Evolutionary conservation across 176 grass and related monocot genomes (phyloP), one percentile per base, ranked within the genome.

Genomic region (Triticum monococcum): DNA sequence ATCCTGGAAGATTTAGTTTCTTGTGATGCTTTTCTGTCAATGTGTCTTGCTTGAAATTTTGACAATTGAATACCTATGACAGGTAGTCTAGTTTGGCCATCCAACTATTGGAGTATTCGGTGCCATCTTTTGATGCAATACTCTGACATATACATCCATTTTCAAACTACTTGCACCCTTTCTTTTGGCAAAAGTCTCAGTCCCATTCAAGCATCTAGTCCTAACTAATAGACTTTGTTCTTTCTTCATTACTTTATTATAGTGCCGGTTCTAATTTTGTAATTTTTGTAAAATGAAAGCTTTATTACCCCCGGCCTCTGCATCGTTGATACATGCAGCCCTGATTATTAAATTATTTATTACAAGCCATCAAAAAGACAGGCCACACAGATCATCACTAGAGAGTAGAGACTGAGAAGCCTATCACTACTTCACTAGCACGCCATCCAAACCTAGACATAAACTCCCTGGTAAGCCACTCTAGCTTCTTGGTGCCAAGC

Each of bases 221-320:
- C 28, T 36, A 67, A 48, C 38, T 31, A 81, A 32, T 2, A 68
- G 41, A 52, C 3, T 78, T 77, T 77, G 40, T 65, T 35, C 28
- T 50, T 12, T 65, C 17, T 72, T 63, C 45, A 59, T 69, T 77
- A 68, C n/a, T n/a, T 77, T 86, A 23, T 59, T 57, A 59, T 23
- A 16, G 52, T 64, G 38, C 20, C 43, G 18, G 26, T 12, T 37
- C 17, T 80, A 63, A 10, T 65, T 17, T 9, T 60, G 5, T 20
- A 20, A 7, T 57, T 22, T 57, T 8, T 22, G 54, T 18, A 22
- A 57, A 57, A 57, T 57, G 54, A 57, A 57, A 57, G 54, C 17
- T 22, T 57, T 57, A 57, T 57, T 57, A 22, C n/a, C 18, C 54
- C 54, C 0, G 54, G 17, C 54, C 54, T 57, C 18, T 22, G 18